Evolutionary conservation across 257 asterid genomes (phyloP), one percentile per base, ranked within the genome.

Genomic region (Nicotiana undulata): DNA sequence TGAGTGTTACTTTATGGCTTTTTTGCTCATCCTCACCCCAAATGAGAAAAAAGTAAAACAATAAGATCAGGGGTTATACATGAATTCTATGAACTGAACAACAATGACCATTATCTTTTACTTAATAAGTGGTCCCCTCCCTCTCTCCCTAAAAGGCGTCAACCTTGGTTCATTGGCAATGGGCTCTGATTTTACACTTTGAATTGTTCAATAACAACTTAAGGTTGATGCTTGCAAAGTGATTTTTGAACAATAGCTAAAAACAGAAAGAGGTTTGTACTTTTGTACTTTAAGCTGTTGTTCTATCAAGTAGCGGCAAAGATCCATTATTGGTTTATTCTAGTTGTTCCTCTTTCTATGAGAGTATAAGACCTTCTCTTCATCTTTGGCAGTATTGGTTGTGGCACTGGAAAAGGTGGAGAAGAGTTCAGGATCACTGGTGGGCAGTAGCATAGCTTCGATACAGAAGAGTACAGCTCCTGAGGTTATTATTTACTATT

Each of bases 391-490:
- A 94, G 98, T 91, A 87, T 80, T 93, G 94, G 93, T 93, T 84
- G 98, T 95, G 83, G 97, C 98, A 80, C 81, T 95, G 91, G 99
- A 92, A 81, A 95, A 89, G 86, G 96, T 92, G 80, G 99, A 95
- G 83, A 88, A 82, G 84, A 92, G 89, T 88, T 91, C 99, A 60
- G 99, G 99, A 77, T 75, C 99, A 51, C 92, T 91, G 81, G 97
- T 95, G 60, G 99, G 98, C 76, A 89, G 90, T 86, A 89, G 95
- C 91, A 95, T 95, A 79, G 98, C 99, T 83, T 91, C 98, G 83
- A 91, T 95, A 40, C 97, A 95, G 92, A 90, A 95, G 91, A 95
- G 96, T 81, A 89, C 97, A 55, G 97, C 97, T 85, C 95, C 99
- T 13, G 98, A 93, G 95, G 97, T 94, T 82, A 85, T 80, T 75